Evolutionary conservation across 2,329 filamentous ascomycete genomes (phyloP).

Genomic region (Fusarium piperis): DNA sequence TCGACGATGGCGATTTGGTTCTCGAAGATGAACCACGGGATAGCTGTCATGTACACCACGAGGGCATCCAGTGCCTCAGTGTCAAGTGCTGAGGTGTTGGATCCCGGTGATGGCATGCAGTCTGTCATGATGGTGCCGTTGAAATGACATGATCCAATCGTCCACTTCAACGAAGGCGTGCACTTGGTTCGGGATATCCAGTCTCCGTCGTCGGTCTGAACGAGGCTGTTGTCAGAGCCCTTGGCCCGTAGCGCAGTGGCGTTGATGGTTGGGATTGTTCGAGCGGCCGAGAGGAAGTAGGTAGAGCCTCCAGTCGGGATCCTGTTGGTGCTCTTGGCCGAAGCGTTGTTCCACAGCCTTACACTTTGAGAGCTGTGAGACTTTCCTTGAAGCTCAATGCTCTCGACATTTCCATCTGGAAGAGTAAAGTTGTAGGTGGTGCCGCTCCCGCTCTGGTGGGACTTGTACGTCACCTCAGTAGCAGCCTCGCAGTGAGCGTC

Average conservation of each 20-base stretch:
- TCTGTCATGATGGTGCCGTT: slow-evolving; percentile 33
- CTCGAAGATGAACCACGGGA: slow-evolving; percentile 35
- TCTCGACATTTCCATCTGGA: slow-evolving; percentile 18
- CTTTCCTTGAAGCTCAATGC: slow-evolving; percentile 12
- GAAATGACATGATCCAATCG: slow-evolving; percentile 28
- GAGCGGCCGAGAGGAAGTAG: slow-evolving; percentile 23
- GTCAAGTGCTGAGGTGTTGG: slow-evolving; percentile 24
- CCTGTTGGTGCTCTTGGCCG: background rate
- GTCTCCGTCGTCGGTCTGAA: slow-evolving; percentile 21
- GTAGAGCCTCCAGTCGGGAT: slow-evolving; percentile 27
- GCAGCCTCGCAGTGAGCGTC: slow-evolving; percentile 30
- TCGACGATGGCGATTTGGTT: slow-evolving; percentile 26
- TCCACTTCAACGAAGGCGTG: slow-evolving; percentile 25
- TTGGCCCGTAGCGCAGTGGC: slow-evolving; percentile 15
- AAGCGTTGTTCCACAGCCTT: slow-evolving; percentile 21
- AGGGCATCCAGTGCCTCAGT: slow-evolving; percentile 22
- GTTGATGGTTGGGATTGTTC: slow-evolving; percentile 27
- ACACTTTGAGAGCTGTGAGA: slow-evolving; percentile 13
- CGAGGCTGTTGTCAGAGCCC: slow-evolving; percentile 24
- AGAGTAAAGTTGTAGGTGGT: slow-evolving; percentile 35
- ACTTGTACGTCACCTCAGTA: slow-evolving; percentile 26
- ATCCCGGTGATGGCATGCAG: background rate
- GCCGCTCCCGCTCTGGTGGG: slow-evolving; percentile 6
- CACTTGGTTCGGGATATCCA: slow-evolving; percentile 34
- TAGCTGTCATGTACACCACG: slow-evolving; percentile 31